Evolutionary conservation across 768 basidiomycete genomes (phyloP).

Genomic region (Collybiopsis confluens): DNA sequence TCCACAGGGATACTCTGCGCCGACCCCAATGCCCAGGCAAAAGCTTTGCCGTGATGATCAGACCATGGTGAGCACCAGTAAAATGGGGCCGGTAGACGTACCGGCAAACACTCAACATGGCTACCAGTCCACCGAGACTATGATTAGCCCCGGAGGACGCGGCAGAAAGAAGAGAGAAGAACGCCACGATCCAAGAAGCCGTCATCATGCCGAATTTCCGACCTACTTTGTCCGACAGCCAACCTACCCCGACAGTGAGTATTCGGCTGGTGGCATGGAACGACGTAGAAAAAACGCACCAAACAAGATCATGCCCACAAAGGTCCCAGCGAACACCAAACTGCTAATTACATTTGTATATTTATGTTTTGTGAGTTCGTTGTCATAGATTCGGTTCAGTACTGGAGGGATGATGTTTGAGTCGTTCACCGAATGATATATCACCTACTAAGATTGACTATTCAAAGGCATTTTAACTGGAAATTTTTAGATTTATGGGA

Average conservation of each 20-base stretch:
- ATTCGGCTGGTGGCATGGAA: background rate
- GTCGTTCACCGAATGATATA: constrained; percentile 9
- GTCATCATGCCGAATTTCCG: constrained; percentile 89
- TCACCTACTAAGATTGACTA: constrained; percentile 64
- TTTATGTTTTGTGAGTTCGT: constrained; percentile 45
- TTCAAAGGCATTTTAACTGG: constrained; percentile 4
- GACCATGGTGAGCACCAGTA: too few relatives aligned
- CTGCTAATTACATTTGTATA: constrained; percentile 64
- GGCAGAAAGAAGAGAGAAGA: constrained; percentile 82
- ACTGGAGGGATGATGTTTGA: constrained; percentile 35
- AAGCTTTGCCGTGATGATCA: too few relatives aligned
- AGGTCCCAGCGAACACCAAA: constrained; percentile 77
- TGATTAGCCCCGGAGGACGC: constrained; percentile 77
- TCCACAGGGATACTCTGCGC: constrained; percentile 89
- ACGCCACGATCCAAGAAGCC: constrained; percentile 76
- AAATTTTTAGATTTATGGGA: background rate
- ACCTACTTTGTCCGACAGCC: constrained; percentile 81
- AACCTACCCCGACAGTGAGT: constrained; percentile 31
- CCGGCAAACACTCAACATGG: constrained; percentile 80
- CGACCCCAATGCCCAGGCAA: constrained; percentile 83
- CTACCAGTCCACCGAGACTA: constrained; percentile 61
- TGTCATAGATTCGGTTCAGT: constrained; percentile 66
- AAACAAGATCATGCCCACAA: constrained; percentile 80
- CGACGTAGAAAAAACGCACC: constrained; percentile 29
- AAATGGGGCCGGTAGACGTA: constrained; percentile 21